phyloP scores from a whole-genome alignment of 2,329 filamentous ascomycete genomes.

The Laburnicola sp. region DNA sequence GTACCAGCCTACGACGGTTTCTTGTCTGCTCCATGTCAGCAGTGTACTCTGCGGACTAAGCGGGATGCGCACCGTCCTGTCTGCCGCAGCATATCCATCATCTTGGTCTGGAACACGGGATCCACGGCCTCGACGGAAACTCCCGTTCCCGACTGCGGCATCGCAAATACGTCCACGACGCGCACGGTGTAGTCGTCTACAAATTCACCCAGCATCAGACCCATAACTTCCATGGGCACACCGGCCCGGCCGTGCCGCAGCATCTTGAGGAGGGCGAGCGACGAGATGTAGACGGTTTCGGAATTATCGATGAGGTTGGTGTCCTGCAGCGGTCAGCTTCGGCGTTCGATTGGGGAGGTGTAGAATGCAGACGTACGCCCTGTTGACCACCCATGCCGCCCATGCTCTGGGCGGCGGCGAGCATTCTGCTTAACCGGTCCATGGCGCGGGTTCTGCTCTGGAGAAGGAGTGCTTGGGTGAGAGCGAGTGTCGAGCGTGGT shows the following conservation, averaged over 20 bases:
- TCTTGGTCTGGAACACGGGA: slow-evolving; percentile 98
- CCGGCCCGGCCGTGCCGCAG: slow-evolving; percentile 94
- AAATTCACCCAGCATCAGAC: slow-evolving; percentile 97
- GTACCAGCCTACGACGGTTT: slow-evolving; percentile 99
- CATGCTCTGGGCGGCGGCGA: slow-evolving; percentile 70
- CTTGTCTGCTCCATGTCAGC: slow-evolving; percentile 64
- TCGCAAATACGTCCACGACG: slow-evolving; percentile 97
- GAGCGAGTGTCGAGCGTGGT: neutral
- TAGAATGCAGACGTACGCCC: slow-evolving; percentile 3
- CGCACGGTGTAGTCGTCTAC: slow-evolving; percentile 98
- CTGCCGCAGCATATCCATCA: slow-evolving; percentile 99
- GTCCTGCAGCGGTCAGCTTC: slow-evolving; percentile 60
- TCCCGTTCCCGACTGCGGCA: slow-evolving; percentile 97
- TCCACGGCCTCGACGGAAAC: slow-evolving; percentile 98
- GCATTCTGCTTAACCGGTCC: slow-evolving; percentile 90
- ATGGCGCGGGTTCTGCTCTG: slow-evolving; percentile 53
- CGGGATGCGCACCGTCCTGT: slow-evolving; percentile 73
- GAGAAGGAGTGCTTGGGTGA: slow-evolving; percentile 1
- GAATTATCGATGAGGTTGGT: slow-evolving; percentile 97
- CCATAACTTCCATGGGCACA: slow-evolving; percentile 99
- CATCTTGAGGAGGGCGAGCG: slow-evolving; percentile 96
- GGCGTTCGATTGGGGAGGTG: neutral
- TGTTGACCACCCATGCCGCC: slow-evolving; percentile 64
- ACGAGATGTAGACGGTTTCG: slow-evolving; percentile 99
- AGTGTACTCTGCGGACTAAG: slow-evolving; percentile 1